Evolutionary conservation across 345 rosid species (phyloP).

Genomic region (Gossypium anomalum): DNA sequence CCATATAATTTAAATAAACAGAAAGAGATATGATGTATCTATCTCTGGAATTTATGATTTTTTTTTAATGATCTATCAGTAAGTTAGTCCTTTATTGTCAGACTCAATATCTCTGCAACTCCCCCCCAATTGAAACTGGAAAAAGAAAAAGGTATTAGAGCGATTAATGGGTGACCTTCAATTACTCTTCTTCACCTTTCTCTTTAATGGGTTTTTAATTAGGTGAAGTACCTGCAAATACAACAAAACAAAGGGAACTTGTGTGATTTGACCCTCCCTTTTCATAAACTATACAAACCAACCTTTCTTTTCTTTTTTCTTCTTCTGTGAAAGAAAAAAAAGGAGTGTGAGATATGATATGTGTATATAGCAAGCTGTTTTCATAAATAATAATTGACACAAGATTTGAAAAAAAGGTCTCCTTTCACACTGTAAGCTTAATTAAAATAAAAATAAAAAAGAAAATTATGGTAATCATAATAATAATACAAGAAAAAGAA

Average conservation of each 20-base stretch:
- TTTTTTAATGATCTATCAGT: neutral
- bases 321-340: neutral
- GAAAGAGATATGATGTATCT: slow-evolving; percentile 10
- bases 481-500: slow-evolving; percentile 19
- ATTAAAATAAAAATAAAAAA: slow-evolving; percentile 6
- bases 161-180: no score
- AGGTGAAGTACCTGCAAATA: slow-evolving; percentile 35
- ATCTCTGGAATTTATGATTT: slow-evolving; percentile 2
- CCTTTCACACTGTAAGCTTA: slow-evolving; percentile 42
- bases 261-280: slow-evolving; percentile 43
- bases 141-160: neutral
- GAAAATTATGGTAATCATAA: neutral
- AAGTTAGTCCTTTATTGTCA: slow-evolving; percentile 38
- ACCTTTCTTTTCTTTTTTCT: neutral
- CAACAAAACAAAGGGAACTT: slow-evolving; percentile 32
- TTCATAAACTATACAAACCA: neutral
- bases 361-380: neutral
- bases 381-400: slow-evolving; percentile 28
- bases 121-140: slow-evolving; percentile 33
- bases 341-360: neutral
- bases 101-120: slow-evolving; percentile 63
- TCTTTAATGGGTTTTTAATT: slow-evolving; percentile 17
- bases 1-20: slow-evolving; percentile 6
- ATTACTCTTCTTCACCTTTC: neutral
- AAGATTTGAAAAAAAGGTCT: slow-evolving; percentile 66